Evolutionary conservation across 2,329 filamentous ascomycete species (phyloP).

Genomic region (Xylaria sp.): DNA sequence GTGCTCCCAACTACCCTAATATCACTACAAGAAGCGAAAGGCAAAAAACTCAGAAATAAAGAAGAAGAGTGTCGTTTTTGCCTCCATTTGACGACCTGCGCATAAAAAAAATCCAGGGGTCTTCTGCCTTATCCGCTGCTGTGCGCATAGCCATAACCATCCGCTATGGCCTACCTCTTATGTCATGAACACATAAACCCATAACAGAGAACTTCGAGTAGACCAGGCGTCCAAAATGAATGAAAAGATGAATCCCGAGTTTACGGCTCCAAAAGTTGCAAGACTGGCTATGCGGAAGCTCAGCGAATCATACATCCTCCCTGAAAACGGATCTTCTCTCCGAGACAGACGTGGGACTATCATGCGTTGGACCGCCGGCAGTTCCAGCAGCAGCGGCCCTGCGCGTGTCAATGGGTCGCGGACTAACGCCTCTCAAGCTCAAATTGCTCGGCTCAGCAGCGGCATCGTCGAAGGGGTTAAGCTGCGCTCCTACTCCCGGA

Average conservation of each 20-base stretch:
- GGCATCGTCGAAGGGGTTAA: slow-evolving; percentile 77
- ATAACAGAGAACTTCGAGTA: not conserved
- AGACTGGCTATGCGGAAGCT: not conserved
- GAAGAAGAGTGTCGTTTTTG: not conserved
- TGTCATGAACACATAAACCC: too few species aligned
- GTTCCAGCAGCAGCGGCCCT: slow-evolving; percentile 22
- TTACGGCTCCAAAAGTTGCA: not conserved
- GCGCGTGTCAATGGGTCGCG: slow-evolving; percentile 70
- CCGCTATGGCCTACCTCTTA: not conserved
- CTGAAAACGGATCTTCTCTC: slow-evolving; percentile 49
- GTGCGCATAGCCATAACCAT: not conserved
- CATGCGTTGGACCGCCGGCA: slow-evolving; percentile 34
- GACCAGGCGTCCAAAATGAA: not conserved
- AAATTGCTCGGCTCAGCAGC: slow-evolving; percentile 70
- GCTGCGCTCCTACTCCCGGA: slow-evolving; percentile 52
- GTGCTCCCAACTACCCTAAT: slow-evolving; percentile 12
- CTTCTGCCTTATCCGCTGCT: too few species aligned
- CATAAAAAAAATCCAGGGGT: not conserved
- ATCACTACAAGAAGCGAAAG: slow-evolving; percentile 17
- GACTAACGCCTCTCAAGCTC: slow-evolving; percentile 77
- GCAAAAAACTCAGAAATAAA: not conserved
- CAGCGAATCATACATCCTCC: slow-evolving; percentile 43
- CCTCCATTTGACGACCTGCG: not conserved
- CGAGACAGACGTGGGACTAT: slow-evolving; percentile 45
- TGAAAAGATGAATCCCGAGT: not conserved